These are phyloP conservation scores for Trichosporon faecale DNA, from an alignment of 1,284 basidiomycete species.

Conservation along the genomic window DNA sequence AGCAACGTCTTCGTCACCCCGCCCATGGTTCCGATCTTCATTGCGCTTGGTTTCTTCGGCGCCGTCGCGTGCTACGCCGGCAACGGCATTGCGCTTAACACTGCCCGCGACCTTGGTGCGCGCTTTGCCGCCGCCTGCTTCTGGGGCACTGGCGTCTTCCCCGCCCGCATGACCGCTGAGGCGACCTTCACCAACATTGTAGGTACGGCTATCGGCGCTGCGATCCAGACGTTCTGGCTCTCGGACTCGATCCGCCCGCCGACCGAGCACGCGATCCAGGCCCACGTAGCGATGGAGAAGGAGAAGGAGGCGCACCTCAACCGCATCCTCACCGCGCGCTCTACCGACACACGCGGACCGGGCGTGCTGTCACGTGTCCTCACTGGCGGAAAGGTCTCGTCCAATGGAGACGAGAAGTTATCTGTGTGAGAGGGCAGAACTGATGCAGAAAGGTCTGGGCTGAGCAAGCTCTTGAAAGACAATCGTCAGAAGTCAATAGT, in stretches of 20 bases:
- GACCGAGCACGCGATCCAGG: conserved; percentile 5
- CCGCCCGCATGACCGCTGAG: conserved; percentile 15
- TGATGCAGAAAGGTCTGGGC: too few species aligned
- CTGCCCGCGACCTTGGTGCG: conserved; percentile 24
- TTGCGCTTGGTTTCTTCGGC: conserved; percentile 19
- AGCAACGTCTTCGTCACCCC: conserved; percentile 23
- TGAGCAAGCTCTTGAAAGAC: not conserved
- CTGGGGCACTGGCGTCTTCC: conserved; percentile 18
- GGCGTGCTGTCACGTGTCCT: not conserved
- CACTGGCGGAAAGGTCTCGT: not conserved
- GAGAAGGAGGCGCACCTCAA: conserved; percentile 10
- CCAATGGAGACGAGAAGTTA: not conserved
- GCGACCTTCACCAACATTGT: conserved; percentile 18
- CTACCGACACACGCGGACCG: not conserved
- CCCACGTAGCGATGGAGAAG: not conserved
- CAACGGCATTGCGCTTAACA: conserved; percentile 23
- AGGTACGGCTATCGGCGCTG: conserved; percentile 14
- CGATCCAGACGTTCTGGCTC: conserved; percentile 22
- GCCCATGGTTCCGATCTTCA: conserved; percentile 10
- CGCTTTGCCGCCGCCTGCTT: conserved; percentile 19
- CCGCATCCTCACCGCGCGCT: conserved; percentile 22
- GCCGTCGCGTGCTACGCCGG: conserved; percentile 9
- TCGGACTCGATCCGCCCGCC: conserved; percentile 17
- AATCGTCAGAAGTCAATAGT: not conserved
- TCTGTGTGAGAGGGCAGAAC: not conserved